Base-by-base conservation (phyloP, 257 asterid genomes). In the Verbena officinalis region DNA sequence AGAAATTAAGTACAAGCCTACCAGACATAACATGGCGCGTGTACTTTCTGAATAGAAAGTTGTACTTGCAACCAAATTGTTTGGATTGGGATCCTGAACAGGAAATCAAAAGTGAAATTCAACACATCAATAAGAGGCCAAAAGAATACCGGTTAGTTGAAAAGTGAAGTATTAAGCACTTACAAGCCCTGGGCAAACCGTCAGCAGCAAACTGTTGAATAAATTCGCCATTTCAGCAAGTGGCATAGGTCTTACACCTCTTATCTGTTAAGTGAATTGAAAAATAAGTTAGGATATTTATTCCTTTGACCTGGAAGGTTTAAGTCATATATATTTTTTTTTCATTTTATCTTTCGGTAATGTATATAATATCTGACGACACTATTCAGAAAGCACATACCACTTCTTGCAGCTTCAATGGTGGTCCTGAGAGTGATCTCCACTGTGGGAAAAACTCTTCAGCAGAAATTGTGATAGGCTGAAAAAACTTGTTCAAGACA, bases 341-440 rank as follows among this genome's bases (percentile, higher is more conserved):
- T n/a, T n/a, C n/a, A n/a, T n/a, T n/a, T n/a, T n/a, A n/a, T n/a
- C n/a, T n/a, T n/a, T n/a, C n/a, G n/a, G n/a, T n/a, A n/a, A n/a
- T n/a, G n/a, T n/a, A n/a, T n/a, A n/a, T n/a, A n/a, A n/a, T n/a
- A n/a, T n/a, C n/a, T n/a, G n/a, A 33, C 22, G 43, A 65, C 13
- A 52, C 21, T n/a, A 50, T 42, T 21, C 21, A 42, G 33, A 51
- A 55, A 36, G 60, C 67, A 79, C 77, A 50, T 62, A 88, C 96
- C 81, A 88, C 96, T 85, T 88, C 96, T 81, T 88, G 96, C 72
- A 85, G 80, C 74, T 88, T 88, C 73, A 88, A 54, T 5, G 96
- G 96, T 14, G 96, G 94, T 64, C 96, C 96, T 49, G 90, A 80
- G 63, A 88, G 89, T 56, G 96, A 88, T 79, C 90, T 83, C 96